These are phyloP conservation scores for Neonectria neomacrospora DNA, from an alignment of 2,329 filamentous ascomycete genomes.

Conservation along the genomic window DNA sequence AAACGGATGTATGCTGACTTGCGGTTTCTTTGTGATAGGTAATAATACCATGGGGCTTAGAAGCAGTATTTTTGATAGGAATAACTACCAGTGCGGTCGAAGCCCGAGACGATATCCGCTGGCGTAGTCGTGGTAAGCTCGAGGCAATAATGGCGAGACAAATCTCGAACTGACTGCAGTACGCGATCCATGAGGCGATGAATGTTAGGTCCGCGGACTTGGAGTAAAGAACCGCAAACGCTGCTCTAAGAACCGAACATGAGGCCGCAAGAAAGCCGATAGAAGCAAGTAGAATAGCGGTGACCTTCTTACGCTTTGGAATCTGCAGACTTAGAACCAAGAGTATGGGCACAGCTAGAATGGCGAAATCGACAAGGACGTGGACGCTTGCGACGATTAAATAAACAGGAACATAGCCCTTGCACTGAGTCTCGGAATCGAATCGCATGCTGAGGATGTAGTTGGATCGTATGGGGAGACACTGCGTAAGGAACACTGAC, in stretches of 20 bases:
- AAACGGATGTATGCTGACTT: not conserved
- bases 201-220: not conserved
- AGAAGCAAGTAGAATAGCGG: not conserved
- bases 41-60: not conserved
- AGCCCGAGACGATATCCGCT: not conserved
- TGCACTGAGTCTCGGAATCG: not conserved
- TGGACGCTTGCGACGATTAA: slow-evolving; percentile 2
- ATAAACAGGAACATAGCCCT: slow-evolving; percentile 1
- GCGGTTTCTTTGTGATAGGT: not conserved
- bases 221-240: slow-evolving; percentile 3
- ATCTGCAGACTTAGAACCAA: not conserved
- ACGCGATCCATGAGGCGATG: slow-evolving; percentile 2
- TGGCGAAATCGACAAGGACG: slow-evolving; percentile 1
- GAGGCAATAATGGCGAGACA: slow-evolving; percentile 6
- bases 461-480: slow-evolving; percentile 4
- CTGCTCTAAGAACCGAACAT: not conserved
- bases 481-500: not conserved
- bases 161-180: slow-evolving; percentile 2
- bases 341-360: slow-evolving; percentile 1
- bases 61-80: not conserved
- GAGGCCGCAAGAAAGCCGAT: not conserved
- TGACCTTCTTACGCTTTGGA: not conserved
- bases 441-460: not conserved
- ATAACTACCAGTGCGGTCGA: not conserved
- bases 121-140: not conserved